Conservation (phyloP, 1,284 basidiomycete species). For the Malassezia nana region DNA sequence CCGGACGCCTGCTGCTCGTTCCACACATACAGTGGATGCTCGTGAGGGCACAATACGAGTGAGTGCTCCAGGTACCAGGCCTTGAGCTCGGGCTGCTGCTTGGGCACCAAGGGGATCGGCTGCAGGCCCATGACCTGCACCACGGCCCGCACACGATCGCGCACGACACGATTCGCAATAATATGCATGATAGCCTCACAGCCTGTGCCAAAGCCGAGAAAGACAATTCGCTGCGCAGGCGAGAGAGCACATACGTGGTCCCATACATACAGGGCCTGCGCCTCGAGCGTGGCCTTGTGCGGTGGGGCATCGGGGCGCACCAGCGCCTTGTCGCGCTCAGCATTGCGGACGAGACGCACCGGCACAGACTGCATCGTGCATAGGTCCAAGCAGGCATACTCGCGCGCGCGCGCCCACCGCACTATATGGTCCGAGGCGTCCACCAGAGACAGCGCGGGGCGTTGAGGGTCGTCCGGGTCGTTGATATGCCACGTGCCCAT, state of each 20-base stretch:
- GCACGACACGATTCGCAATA: conserved; percentile 53
- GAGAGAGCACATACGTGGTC: conserved; percentile 78
- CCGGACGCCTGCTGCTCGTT: conserved; percentile 11
- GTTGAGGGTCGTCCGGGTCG: not conserved
- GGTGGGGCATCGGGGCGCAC: not conserved
- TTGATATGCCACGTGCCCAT: conserved; percentile 27
- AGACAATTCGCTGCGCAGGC: conserved; percentile 59
- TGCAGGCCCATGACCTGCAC: conserved; percentile 28
- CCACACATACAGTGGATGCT: conserved; percentile 10
- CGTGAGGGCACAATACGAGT: conserved; percentile 5
- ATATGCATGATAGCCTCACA: conserved; percentile 66
- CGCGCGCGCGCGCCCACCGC: conserved; percentile 60
- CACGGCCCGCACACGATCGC: conserved; percentile 22
- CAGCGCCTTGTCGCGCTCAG: not conserved
- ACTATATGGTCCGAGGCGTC: conserved; percentile 73
- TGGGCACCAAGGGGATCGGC: conserved; percentile 21
- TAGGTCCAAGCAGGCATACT: conserved; percentile 71
- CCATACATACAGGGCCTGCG: conserved; percentile 75
- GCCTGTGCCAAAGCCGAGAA: conserved; percentile 79
- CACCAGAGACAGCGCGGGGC: conserved; percentile 48
- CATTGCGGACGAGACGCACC: not conserved
- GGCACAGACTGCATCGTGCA: conserved; percentile 3
- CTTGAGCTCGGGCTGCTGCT: conserved; percentile 12
- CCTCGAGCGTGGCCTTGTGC: conserved; percentile 51
- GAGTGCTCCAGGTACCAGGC: conserved; percentile 11